Evolutionary conservation across 139 green algal species (phyloP).

Genomic region (Nannochloris sp.): DNA sequence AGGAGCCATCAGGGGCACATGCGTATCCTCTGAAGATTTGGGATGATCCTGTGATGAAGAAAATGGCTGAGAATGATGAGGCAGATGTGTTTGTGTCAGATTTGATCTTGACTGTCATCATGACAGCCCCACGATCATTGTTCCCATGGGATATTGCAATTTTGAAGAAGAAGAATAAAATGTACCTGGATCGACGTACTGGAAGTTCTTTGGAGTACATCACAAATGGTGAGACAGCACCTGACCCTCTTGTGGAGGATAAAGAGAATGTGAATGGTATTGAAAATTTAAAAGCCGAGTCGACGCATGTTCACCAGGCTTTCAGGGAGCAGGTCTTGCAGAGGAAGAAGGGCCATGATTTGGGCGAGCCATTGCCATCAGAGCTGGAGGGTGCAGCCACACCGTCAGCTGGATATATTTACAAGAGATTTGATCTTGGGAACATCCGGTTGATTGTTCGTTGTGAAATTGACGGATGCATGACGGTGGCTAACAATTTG

Average conservation of each 20-base stretch:
- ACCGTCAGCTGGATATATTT: constrained; percentile 31
- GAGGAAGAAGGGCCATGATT: constrained; percentile 13
- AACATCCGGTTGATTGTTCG: constrained; percentile 72
- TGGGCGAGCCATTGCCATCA: constrained; percentile 2
- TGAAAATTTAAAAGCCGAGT: constrained; percentile 77
- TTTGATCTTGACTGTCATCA: constrained; percentile 82
- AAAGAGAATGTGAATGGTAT: constrained; percentile 90
- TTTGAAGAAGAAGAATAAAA: constrained; percentile 41
- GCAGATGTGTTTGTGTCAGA: constrained; percentile 87
- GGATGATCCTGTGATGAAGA: constrained; percentile 83
- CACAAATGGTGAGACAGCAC: constrained; percentile 63
- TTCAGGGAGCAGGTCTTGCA: constrained; percentile 81
- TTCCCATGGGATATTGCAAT: constrained; percentile 90
- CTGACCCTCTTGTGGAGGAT: constrained; percentile 63
- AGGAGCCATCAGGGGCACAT: constrained; percentile 45
- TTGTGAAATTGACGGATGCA: constrained; percentile 81
- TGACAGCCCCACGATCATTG: constrained; percentile 80
- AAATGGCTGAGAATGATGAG: constrained; percentile 47
- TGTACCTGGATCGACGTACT: constrained; percentile 85
- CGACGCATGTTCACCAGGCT: constrained; percentile 85
- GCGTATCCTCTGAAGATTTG: constrained; percentile 71
- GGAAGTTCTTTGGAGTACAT: constrained; percentile 71
- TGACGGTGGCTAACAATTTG: constrained; percentile 38
- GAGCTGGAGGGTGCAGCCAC: background rate
- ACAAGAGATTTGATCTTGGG: constrained; percentile 72